Conservation (phyloP, 1,139 yeast species). For the Hemisphaericaspora subhashii region DNA sequence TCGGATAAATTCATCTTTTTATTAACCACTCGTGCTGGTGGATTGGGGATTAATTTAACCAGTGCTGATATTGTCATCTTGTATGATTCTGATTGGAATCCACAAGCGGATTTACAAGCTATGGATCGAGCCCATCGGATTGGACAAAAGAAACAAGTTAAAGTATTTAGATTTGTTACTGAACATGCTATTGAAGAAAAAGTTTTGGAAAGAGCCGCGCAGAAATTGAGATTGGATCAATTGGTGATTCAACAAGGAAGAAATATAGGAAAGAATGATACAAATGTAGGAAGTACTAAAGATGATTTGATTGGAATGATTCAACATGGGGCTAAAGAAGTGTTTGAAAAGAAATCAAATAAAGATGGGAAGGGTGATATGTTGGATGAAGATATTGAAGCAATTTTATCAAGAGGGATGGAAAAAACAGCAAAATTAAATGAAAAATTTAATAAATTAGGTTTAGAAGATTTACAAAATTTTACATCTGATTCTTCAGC, state of each 20-base stretch:
- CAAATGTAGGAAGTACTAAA: conserved; percentile 50
- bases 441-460: conserved; percentile 78
- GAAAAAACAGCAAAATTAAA: conserved; percentile 76
- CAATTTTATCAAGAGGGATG: conserved; percentile 73
- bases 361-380: conserved; percentile 19
- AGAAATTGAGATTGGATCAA: conserved; percentile 87
- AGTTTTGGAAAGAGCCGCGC: conserved; percentile 94
- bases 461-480: conserved; percentile 88
- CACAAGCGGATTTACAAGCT: conserved; percentile 97
- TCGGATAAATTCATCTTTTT: conserved; percentile 83
- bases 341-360: conserved; percentile 54
- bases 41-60: conserved; percentile 91
- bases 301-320: conserved; percentile 93
- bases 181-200: conserved; percentile 97
- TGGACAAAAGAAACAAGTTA: conserved; percentile 95
- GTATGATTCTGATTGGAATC: conserved; percentile 98
- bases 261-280: conserved; percentile 34
- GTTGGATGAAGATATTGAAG: conserved; percentile 77
- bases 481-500: conserved; percentile 86
- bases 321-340: conserved; percentile 93
- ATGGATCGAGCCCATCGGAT: conserved; percentile 99
- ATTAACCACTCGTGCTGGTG: conserved; percentile 98
- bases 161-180: conserved; percentile 87
- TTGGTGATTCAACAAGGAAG: conserved; percentile 95
- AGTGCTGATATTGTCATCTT: conserved; percentile 89